Evolutionary conservation across 805 yeast species (phyloP).

Genomic region (Spathaspora arborariae): DNA sequence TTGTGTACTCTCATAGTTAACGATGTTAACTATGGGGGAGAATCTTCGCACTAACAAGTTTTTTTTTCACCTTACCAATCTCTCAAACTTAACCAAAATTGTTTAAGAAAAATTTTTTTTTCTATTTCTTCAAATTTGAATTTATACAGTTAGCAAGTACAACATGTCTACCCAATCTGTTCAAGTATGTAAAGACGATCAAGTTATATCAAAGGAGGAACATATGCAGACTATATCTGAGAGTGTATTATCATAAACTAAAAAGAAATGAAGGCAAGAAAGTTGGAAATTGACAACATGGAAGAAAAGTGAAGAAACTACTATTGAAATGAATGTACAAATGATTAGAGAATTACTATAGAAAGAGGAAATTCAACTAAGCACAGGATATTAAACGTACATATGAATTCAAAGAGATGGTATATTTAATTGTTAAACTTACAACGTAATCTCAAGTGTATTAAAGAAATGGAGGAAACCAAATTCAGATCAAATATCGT

Average conservation of each 20-base stretch:
- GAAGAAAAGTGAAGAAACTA: neutral
- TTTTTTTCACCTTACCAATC: neutral
- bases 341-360: too few species aligned
- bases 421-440: too few species aligned
- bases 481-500: too few species aligned
- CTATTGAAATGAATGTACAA: neutral
- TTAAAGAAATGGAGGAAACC: too few species aligned
- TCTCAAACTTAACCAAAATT: constrained; percentile 5
- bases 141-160: constrained; percentile 9
- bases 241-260: neutral
- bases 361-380: neutral
- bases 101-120: constrained; percentile 12
- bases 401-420: too few species aligned
- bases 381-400: too few species aligned
- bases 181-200: constrained; percentile 59
- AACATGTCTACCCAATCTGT: constrained; percentile 78
- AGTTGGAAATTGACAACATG: neutral
- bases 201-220: neutral
- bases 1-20: neutral
- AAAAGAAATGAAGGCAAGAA: neutral
- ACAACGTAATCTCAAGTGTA: too few species aligned
- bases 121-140: constrained; percentile 5
- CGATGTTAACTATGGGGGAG: neutral
- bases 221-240: neutral
- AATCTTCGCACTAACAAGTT: neutral